Percentiles rank a stretch among this genome's conserved stretches.
These are phyloP conservation scores for Phytophthora pini DNA, from an alignment of 352 stramenopile species.

Conservation along the genomic window DNA sequence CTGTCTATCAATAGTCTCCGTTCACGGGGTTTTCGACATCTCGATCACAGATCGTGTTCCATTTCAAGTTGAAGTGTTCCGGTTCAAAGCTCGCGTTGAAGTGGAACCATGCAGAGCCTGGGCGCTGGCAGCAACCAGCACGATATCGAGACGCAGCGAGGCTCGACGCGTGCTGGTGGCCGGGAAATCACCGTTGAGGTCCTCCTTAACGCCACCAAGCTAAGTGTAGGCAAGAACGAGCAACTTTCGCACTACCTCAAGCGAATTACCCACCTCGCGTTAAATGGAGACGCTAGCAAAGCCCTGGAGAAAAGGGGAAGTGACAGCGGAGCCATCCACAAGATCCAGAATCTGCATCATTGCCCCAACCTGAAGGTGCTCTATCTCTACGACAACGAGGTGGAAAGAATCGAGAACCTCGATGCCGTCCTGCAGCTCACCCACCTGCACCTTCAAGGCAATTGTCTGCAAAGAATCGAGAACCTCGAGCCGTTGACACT, in stretches of 20 bases:
- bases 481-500: constrained; percentile 44
- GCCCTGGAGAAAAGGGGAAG: constrained; percentile 6
- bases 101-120: constrained; percentile 21
- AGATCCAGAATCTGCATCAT: constrained; percentile 67
- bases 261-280: constrained; percentile 71
- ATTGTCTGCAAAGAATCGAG: constrained; percentile 61
- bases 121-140: constrained; percentile 17
- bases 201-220: constrained; percentile 69
- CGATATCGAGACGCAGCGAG: constrained; percentile 6
- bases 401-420: constrained; percentile 63
- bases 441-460: constrained; percentile 80
- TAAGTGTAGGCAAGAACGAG: constrained; percentile 72
- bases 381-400: constrained; percentile 83
- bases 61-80: constrained; percentile 24
- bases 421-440: constrained; percentile 59
- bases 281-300: constrained; percentile 61
- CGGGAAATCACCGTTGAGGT: constrained; percentile 66
- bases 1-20: constrained; percentile 14
- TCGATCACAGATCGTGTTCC: neutral
- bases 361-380: constrained; percentile 76
- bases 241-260: constrained; percentile 74
- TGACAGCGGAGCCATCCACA: constrained; percentile 28
- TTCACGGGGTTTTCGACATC: neutral
- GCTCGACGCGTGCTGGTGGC: constrained; percentile 9
- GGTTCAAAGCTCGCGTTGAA: constrained; percentile 23